phyloP scores from a whole-genome alignment of 192 early-diverging fungal genomes.

The Linnemannia exigua region DNA sequence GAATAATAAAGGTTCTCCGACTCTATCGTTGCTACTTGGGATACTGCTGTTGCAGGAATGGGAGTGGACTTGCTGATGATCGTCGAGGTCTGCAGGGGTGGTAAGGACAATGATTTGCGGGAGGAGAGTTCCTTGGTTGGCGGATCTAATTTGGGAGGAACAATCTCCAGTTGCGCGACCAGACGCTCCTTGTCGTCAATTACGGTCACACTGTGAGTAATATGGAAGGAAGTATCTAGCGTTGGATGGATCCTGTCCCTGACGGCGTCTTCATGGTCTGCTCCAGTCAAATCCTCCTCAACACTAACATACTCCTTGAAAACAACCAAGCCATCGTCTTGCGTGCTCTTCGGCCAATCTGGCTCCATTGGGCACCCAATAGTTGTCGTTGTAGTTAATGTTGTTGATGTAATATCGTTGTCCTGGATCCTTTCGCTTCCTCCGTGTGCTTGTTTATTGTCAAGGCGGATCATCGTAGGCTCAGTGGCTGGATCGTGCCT shows the following conservation, averaged over 20 bases:
- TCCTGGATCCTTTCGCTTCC: background rate
- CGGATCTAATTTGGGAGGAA: background rate
- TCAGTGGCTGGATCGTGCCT: background rate
- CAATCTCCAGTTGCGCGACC: slow-evolving; percentile 24
- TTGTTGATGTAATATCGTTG: background rate
- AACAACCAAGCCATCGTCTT: background rate
- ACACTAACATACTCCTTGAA: background rate
- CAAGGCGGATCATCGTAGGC: background rate
- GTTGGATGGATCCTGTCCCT: background rate
- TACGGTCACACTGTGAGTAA: background rate
- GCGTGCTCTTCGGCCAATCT: background rate
- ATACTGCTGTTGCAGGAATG: background rate
- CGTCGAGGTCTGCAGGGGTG: slow-evolving; percentile 30
- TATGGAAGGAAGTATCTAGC: background rate
- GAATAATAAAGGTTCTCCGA: background rate
- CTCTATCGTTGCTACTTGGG: background rate
- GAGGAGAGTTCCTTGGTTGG: slow-evolving; percentile 17
- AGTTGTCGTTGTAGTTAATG: background rate
- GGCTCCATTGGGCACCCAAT: background rate
- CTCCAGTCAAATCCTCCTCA: background rate
- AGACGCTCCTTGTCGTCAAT: slow-evolving; percentile 11
- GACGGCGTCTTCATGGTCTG: background rate
- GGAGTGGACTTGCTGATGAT: background rate
- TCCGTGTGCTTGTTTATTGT: background rate
- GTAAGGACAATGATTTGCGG: slow-evolving; percentile 27